Percentiles rank a stretch among this genome's conserved stretches.
These are phyloP conservation scores for Aspergillus homomorphus DNA, from an alignment of 495 filamentous ascomycete species.

Conservation along the genomic window DNA sequence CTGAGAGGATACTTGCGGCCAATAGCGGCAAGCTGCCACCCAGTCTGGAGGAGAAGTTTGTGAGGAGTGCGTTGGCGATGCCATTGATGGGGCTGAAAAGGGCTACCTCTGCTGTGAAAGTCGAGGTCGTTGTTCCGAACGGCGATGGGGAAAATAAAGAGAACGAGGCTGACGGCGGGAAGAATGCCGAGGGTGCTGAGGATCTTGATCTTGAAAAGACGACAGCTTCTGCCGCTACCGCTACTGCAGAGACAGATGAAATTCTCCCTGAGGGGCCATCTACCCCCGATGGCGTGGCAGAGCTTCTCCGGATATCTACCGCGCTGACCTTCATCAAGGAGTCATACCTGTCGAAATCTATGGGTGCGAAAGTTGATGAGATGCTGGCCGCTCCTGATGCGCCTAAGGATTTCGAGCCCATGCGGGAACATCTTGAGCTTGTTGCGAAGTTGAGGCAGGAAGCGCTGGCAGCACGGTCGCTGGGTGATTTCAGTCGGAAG, in stretches of 20 bases:
- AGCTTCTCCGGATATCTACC: slow-evolving; percentile 69
- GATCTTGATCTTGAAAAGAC: slow-evolving; percentile 34
- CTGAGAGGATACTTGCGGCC: slow-evolving; percentile 57
- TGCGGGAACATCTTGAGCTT: slow-evolving; percentile 63
- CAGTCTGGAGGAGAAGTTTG: slow-evolving; percentile 84
- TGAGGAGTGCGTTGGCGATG: slow-evolving; percentile 68
- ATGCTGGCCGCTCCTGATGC: slow-evolving; percentile 44
- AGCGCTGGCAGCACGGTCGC: slow-evolving; percentile 60
- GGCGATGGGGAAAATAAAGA: slow-evolving; percentile 6
- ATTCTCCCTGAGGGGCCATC: slow-evolving; percentile 27
- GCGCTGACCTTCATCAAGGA: slow-evolving; percentile 74
- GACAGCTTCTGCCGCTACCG: slow-evolving; percentile 31
- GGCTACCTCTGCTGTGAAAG: slow-evolving; percentile 27
- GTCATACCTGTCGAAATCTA: slow-evolving; percentile 58
- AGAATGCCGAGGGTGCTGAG: slow-evolving; percentile 30
- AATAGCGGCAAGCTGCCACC: slow-evolving; percentile 55
- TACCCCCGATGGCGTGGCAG: slow-evolving; percentile 48
- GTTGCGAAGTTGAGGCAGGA: slow-evolving; percentile 65
- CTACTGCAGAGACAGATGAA: slow-evolving; percentile 11
- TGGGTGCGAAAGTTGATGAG: slow-evolving; percentile 49
- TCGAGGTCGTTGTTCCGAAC: slow-evolving; percentile 13
- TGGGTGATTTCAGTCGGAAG: slow-evolving; percentile 74
- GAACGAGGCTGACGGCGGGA: slow-evolving; percentile 20
- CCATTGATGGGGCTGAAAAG: slow-evolving; percentile 65
- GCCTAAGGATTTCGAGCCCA: slow-evolving; percentile 63